phyloP scores from a whole-genome alignment of 1,139 yeast species.

The Saccharomyces hybrid region DNA sequence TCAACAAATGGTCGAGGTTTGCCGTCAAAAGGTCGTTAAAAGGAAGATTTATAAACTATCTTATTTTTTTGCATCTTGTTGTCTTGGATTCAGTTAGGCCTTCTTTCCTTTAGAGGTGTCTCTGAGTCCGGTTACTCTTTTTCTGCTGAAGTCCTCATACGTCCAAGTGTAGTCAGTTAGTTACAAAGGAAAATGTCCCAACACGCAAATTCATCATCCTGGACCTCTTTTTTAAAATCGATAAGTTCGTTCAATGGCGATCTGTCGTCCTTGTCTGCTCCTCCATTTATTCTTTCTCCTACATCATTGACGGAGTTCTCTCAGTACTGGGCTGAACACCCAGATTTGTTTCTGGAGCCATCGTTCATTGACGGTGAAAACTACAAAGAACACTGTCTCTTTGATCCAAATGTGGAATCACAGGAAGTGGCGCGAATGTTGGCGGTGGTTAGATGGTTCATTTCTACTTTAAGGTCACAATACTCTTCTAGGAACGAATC shows the following conservation, averaged over 20 bases:
- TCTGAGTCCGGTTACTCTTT: neutral
- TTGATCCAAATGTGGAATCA: conserved; percentile 34
- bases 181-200: conserved; percentile 17
- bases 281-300: conserved; percentile 90
- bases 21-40: neutral
- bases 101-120: neutral
- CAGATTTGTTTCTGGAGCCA: conserved; percentile 71
- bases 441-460: conserved; percentile 82
- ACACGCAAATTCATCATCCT: conserved; percentile 33
- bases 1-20: neutral
- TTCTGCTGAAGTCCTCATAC: neutral
- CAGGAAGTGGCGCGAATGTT: conserved; percentile 44
- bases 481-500: conserved; percentile 85
- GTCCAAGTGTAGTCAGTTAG: neutral
- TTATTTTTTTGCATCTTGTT: neutral
- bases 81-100: neutral
- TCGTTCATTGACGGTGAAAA: conserved; percentile 38
- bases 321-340: conserved; percentile 87
- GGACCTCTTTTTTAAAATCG: conserved; percentile 85
- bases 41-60: neutral
- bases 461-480: conserved; percentile 82
- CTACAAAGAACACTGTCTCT: conserved; percentile 26
- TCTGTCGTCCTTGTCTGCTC: conserved; percentile 87
- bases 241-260: conserved; percentile 96
- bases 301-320: conserved; percentile 84